Percentiles rank a stretch among this genome's conserved stretches.
Evolutionary conservation across 2,329 filamentous ascomycete species (phyloP).

Genomic region (Torrubiella hemipterigena): DNA sequence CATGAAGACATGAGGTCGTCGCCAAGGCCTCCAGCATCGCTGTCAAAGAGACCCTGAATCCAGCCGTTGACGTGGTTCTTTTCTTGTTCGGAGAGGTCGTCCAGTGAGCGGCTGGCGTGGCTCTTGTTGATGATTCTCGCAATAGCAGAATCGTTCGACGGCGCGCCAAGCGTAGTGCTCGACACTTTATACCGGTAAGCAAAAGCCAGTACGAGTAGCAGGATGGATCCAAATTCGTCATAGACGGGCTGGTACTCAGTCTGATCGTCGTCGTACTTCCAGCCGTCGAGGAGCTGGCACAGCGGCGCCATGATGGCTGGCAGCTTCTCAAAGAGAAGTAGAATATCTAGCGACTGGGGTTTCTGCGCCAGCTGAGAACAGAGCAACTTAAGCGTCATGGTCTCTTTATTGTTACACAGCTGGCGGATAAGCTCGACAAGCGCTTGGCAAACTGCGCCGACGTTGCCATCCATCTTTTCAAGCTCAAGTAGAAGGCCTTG

Average conservation of each 20-base stretch:
- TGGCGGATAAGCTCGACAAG: slow-evolving; percentile 60
- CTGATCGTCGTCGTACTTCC: slow-evolving; percentile 74
- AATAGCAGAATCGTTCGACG: slow-evolving; percentile 52
- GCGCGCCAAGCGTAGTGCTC: slow-evolving; percentile 45
- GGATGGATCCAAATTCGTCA: slow-evolving; percentile 70
- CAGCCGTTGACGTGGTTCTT: slow-evolving; percentile 57
- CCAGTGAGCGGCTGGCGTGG: slow-evolving; percentile 41
- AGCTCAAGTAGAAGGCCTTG: slow-evolving; percentile 70
- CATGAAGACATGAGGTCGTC: slow-evolving; percentile 77
- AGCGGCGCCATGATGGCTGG: slow-evolving; percentile 59
- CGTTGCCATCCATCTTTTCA: slow-evolving; percentile 85
- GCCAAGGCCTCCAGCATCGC: slow-evolving; percentile 58
- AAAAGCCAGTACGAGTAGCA: slow-evolving; percentile 62
- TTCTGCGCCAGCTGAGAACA: slow-evolving; percentile 64
- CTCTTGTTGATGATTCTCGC: slow-evolving; percentile 51
- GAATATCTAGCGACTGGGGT: slow-evolving; percentile 59
- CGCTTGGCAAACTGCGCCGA: slow-evolving; percentile 71
- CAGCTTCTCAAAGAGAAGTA: slow-evolving; percentile 64
- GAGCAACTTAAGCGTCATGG: slow-evolving; percentile 65
- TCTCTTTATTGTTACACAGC: slow-evolving; percentile 62
- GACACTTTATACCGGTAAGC: slow-evolving; percentile 58
- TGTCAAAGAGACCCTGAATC: slow-evolving; percentile 68
- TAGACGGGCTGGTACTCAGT: slow-evolving; percentile 77
- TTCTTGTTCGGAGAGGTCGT: slow-evolving; percentile 53
- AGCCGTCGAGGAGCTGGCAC: slow-evolving; percentile 64